Conservation (phyloP, 2,329 filamentous ascomycete species). For the Penicillium nordicum region DNA sequence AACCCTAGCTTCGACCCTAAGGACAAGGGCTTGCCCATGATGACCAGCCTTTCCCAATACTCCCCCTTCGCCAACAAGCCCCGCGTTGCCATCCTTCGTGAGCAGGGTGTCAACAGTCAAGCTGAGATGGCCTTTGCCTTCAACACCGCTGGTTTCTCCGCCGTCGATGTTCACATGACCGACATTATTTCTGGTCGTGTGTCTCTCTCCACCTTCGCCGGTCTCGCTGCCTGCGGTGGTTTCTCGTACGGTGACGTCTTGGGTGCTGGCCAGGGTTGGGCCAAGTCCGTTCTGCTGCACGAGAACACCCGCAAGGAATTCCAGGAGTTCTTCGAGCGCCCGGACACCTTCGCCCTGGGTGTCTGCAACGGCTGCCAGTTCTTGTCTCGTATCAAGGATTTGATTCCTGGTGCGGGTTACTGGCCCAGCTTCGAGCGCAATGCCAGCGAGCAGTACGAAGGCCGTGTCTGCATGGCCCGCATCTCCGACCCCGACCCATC, state of each 20-base stretch:
- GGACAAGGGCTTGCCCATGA: slow-evolving; percentile 70
- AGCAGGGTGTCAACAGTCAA: slow-evolving; percentile 93
- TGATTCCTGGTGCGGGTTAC: slow-evolving; percentile 76
- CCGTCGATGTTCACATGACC: slow-evolving; percentile 95
- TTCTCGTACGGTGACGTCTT: slow-evolving; percentile 94
- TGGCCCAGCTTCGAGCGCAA: slow-evolving; percentile 91
- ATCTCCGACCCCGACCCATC: slow-evolving; percentile 61
- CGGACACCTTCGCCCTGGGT: slow-evolving; percentile 87
- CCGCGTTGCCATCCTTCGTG: slow-evolving; percentile 85
- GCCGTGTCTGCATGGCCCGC: slow-evolving; percentile 78
- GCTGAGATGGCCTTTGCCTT: slow-evolving; percentile 99
- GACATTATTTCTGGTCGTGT: slow-evolving; percentile 76
- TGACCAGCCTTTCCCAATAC: slow-evolving; percentile 57
- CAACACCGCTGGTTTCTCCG: slow-evolving; percentile 82
- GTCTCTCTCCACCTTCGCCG: slow-evolving; percentile 77
- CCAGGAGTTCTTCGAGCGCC: slow-evolving; percentile 76
- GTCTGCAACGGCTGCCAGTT: slow-evolving; percentile 99
- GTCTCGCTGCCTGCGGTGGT: slow-evolving; percentile 90
- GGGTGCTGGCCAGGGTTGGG: slow-evolving; percentile 95
- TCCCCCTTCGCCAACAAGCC: slow-evolving; percentile 61
- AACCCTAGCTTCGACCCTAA: slow-evolving; percentile 75
- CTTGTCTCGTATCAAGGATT: slow-evolving; percentile 73
- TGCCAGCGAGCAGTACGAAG: slow-evolving; percentile 83
- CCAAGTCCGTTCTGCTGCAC: slow-evolving; percentile 86
- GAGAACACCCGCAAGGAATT: slow-evolving; percentile 72